These are phyloP conservation scores for Amauroascus verrucosus DNA, from an alignment of 2,329 filamentous ascomycete species.

Conservation along the genomic window DNA sequence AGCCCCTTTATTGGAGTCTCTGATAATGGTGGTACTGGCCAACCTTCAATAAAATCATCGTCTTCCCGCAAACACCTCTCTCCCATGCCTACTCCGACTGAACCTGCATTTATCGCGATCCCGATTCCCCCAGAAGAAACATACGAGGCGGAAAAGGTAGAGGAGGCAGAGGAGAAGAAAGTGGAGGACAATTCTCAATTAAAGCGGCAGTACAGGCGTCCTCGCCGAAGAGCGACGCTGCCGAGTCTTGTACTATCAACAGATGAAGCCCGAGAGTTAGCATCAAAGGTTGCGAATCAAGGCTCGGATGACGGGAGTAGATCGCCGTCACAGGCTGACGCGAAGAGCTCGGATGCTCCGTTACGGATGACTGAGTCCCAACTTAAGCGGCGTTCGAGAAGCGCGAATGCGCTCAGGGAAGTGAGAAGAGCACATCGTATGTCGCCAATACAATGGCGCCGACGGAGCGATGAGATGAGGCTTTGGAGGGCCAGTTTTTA, in stretches of 20 bases:
- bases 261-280: constrained; percentile 26
- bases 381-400: constrained; percentile 37
- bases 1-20: constrained; percentile 20
- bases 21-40: constrained; percentile 22
- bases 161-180: not conserved
- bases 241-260: constrained; percentile 38
- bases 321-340: not conserved
- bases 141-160: not conserved
- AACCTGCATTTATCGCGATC: constrained; percentile 5
- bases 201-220: constrained; percentile 11
- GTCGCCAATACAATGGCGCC: constrained; percentile 34
- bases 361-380: constrained; percentile 20
- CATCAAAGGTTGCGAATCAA: constrained; percentile 15
- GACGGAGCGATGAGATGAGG: constrained; percentile 33
- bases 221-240: constrained; percentile 34
- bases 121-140: not conserved
- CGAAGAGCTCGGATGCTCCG: constrained; percentile 16
- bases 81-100: not conserved
- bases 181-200: not conserved
- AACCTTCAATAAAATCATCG: constrained; percentile 4
- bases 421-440: constrained; percentile 29
- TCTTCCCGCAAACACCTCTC: constrained; percentile 3
- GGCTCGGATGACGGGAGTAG: constrained; percentile 13
- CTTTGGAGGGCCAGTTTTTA: constrained; percentile 29
- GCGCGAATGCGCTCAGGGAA: constrained; percentile 33